Base-by-base conservation (phyloP, 768 basidiomycete species). In the Crepidotus variabilis region DNA sequence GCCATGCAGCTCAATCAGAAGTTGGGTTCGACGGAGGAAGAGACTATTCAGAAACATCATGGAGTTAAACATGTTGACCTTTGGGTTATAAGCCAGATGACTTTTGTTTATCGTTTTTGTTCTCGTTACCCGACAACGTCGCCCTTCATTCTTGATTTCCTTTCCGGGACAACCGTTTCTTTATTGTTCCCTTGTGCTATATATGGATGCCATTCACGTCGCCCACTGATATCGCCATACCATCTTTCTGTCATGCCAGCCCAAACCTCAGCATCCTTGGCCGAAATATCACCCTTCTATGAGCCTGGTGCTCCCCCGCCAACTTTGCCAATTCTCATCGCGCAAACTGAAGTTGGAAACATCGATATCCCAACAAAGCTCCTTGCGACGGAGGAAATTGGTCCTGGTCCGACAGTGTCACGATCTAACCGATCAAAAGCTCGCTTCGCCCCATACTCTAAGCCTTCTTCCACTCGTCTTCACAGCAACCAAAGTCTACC, bases 291-390 rank as follows among this genome's bases (percentile, higher is more conserved):
- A 7, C 51, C 61, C 33, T 60, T 62, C 21, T 60, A 50, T 50
- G 61, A 59, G 61, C 61, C 61, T 50, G 52, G 51, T 54, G 54
- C 61, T 57, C 61, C 56, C 33, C 61, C 55, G 6, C 58, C 58
- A 32, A 50, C 58, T 20, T 21, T 52, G 23, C 61, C 58, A 7
- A 54, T 60, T 28, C 61, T 55, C 35, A 48, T 60, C 23, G 58
- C 58, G 14, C 58, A 62, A 47, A 60, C 59, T 28, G 61, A 61
- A 23, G 14, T 61, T 24, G 47, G 51, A 11, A 39, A 43, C 14
- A 35, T 28, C 32, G 33, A 43, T 23, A 13, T 36, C 4, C 49
- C 52, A 14, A 28, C 10, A n/a, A 54, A 50, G 49, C 53, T 58
- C 10, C 54, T 58, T 18, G 57, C 53, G 6, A 52, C 54, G 23